Percentiles rank a stretch among this genome's conserved stretches.
Conservation (phyloP, 2,329 filamentous ascomycete species). For the Trichoderma aggressivum region DNA sequence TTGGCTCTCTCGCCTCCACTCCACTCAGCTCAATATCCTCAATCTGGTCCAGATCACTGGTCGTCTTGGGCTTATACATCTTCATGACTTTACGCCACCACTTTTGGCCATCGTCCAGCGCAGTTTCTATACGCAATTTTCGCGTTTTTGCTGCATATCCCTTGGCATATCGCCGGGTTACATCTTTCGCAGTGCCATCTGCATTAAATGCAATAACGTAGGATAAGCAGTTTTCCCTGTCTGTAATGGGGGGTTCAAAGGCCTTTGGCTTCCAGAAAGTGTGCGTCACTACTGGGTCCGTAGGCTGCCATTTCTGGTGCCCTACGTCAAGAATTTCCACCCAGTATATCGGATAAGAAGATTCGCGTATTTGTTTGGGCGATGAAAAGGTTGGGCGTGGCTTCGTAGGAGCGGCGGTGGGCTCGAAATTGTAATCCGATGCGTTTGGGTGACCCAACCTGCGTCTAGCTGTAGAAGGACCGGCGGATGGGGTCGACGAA, state of each 20-base stretch:
- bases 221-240: constrained; percentile 70
- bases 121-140: constrained; percentile 69
- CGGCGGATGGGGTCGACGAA: constrained; percentile 27
- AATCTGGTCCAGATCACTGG: constrained; percentile 71
- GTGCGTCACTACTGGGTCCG: constrained; percentile 79
- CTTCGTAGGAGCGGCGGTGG: constrained; percentile 37
- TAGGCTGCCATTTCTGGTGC: constrained; percentile 85
- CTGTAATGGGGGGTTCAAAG: constrained; percentile 79
- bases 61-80: constrained; percentile 41
- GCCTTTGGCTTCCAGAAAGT: constrained; percentile 69
- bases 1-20: constrained; percentile 70
- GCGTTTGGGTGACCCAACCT: constrained; percentile 55
- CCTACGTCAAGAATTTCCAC: constrained; percentile 85
- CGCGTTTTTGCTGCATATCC: constrained; percentile 88
- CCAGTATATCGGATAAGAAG: constrained; percentile 84
- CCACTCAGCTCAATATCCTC: constrained; percentile 75
- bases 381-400: constrained; percentile 32
- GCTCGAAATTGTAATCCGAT: constrained; percentile 48
- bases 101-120: constrained; percentile 44
- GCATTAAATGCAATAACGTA: constrained; percentile 86
- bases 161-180: constrained; percentile 84
- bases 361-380: constrained; percentile 58
- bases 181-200: constrained; percentile 74
- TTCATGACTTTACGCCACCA: constrained; percentile 56
- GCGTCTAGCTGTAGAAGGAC: constrained; percentile 40